phyloP scores from a whole-genome alignment of 345 rosid genomes.

The Eucalyptus rudis region DNA sequence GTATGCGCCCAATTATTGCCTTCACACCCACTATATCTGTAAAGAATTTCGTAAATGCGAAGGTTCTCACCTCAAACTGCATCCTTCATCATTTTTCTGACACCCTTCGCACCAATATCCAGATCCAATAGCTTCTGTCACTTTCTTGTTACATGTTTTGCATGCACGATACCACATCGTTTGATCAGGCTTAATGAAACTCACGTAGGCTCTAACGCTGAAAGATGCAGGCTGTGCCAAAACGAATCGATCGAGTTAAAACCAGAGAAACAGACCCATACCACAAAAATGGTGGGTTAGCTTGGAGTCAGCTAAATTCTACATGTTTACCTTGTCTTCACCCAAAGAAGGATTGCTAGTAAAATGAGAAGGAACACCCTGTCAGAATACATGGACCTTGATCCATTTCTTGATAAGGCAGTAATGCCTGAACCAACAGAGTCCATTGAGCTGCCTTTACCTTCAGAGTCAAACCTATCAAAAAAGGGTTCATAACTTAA shows the following conservation, averaged over 20 bases:
- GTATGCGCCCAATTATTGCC: not conserved
- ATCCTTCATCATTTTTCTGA: slow-evolving; percentile 73
- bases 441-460: slow-evolving; percentile 66
- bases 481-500: not conserved
- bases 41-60: not conserved
- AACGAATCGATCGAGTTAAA: not conserved
- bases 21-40: not conserved
- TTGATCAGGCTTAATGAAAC: slow-evolving; percentile 80
- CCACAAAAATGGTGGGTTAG: not conserved
- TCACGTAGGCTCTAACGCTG: slow-evolving; percentile 50
- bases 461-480: slow-evolving; percentile 77
- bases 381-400: slow-evolving; percentile 63
- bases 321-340: slow-evolving; percentile 54
- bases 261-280: not conserved
- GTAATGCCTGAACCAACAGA: slow-evolving; percentile 55
- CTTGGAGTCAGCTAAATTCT: not conserved
- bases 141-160: slow-evolving; percentile 89
- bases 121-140: slow-evolving; percentile 72
- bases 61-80: slow-evolving; percentile 47
- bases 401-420: slow-evolving; percentile 41
- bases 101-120: slow-evolving; percentile 98
- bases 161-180: slow-evolving; percentile 96
- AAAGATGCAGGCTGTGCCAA: slow-evolving; percentile 58
- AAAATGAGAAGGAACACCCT: slow-evolving; percentile 49
- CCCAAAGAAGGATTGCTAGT: slow-evolving; percentile 57